Evolutionary conservation across 257 asterid species (phyloP), one percentile per base, ranked within the genome.

Genomic region (Fraxinus americana): DNA sequence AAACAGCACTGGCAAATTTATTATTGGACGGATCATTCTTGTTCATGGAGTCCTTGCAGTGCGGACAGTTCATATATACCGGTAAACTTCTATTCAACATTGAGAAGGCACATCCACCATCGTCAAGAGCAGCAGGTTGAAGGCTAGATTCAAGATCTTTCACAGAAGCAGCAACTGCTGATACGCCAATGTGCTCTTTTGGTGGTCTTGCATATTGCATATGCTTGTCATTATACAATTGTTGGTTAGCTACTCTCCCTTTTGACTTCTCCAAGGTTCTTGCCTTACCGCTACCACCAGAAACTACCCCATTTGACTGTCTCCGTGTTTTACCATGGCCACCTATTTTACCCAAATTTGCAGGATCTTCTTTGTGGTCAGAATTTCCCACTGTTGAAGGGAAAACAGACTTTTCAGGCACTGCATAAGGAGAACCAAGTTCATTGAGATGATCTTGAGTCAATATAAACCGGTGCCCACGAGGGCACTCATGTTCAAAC

Each of bases 401-500:
- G 38, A 70, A 79, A 72, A 23, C 50, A 50, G 86, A 83, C 77
- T 93, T 97, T 84, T 88, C 93, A 17, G 89, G 84, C 75, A 77
- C 79, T 32, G 89, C 77, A 85, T 83, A 91, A 23, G 88, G 81
- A 45, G 95, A 79, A 67, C 96, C 94, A 67, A 92, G 97, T 71
- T 88, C 94, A 74, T 83, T 83, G 71, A 96, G 92, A 88, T 90
- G 97, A 75, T 91, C 96, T 69, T 82, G 81, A 50, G 83, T 85
- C 81, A 96, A 82, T 78, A 93, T 91, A 82, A 96, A 93, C 73
- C 98, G 86, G 89, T 96, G 99, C 66, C 99, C 99, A 57, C 74
- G 89, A 77, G 99, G 95, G 75, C 99, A 96, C 83, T 96, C 98
- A 48, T 96, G 94, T 79, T 96, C 98, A 82, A 91, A 92, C 36